Base-by-base conservation (phyloP, 148 eudicot species). In the Cornus controversa region DNA sequence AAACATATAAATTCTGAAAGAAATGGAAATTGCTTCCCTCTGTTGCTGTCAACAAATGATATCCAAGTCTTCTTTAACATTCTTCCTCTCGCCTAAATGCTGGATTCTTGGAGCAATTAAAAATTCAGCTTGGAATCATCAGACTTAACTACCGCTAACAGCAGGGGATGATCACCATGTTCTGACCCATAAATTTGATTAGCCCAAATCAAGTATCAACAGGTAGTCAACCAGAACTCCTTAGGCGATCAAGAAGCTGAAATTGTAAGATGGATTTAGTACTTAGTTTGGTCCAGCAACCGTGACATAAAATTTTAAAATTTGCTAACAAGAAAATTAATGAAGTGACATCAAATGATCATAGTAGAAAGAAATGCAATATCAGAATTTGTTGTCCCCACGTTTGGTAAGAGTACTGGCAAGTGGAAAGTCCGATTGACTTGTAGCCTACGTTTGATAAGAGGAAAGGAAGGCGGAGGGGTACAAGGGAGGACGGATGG, bases 231-330 rank as follows among this genome's bases (percentile, higher is more conserved):
- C n/a, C n/a, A n/a, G n/a, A n/a, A n/a, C 63, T 71, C 64, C 42
- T 54, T 40, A 72, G 10, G 27, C 75, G 64, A 50, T 72, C 75
- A 72, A 72, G 63, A 72, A 72, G 37, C 75, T 72, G 75, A 72
- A 72, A 72, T 26, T 28, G 14, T 26, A 40, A 69, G 45, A 23
- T 23, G 22, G 5, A 37, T 7, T 2, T 13, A 69, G 40, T 29
- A 64, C 67, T 69, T 40, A 42, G 22, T 24, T 24, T 45, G 6
- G 75, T 23, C 5, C 8, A 50, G 11, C 28, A 53, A 53, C 58
- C 15, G 4, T 25, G 64, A 54, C 64, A 72, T 2, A 10, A 27
- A 40, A 37, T 15, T 3, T 3, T 10, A 26, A 5, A 5, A 0
- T 2, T 28, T 18, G 10, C 54, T n/a, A n/a, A n/a, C n/a, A n/a